Base-by-base conservation (phyloP, 2,329 filamentous ascomycete species). In the Diaporthe eres region DNA sequence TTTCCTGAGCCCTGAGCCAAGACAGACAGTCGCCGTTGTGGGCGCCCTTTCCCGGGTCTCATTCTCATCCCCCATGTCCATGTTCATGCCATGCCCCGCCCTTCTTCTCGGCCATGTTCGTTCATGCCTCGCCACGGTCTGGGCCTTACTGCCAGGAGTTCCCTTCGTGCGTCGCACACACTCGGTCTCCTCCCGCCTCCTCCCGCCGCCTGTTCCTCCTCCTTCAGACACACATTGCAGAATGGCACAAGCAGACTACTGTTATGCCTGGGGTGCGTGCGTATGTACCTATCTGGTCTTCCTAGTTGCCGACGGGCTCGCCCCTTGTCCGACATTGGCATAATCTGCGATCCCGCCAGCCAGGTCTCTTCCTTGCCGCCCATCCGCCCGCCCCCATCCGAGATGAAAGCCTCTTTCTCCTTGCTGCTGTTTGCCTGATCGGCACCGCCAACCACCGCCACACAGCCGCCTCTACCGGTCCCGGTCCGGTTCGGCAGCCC, bases 351-450 rank as follows among this genome's bases (percentile, higher is more conserved):
- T 47, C 61, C 61, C 12, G 61, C 61, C 42, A 47, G 61, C 42
- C 61, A 65, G 17, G 8, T 12, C 15, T n/a, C 22, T 42, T 12
- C 37, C 39, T 49, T 65, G 61, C 44, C 63, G 44, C 3, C 63
- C 63, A 67, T 51, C 61, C 61, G 28, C 61, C 61, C 61, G 44
- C 44, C 44, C 2, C 61, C 19, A n/a, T 37, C 63, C 44, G 63
- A 67, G 42, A 67, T 39, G 65, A 39, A 49, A 37, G 13, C 65
- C 31, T 25, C 31, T n/a, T n/a, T 42, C 65, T 49, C 28, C 25
- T 19, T 39, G 34, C n/a, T 53, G 49, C 47, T 25, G 19, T 39
- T 53, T 68, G 65, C 65, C 47, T 68, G 65, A 68, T 68, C 65
- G 22, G 47, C 65, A 68, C 31, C 44, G 61, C 61, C 61, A 65